Conservation (phyloP, 129 eudicot genomes). For the Rutidosis leptorrhynchoides region DNA sequence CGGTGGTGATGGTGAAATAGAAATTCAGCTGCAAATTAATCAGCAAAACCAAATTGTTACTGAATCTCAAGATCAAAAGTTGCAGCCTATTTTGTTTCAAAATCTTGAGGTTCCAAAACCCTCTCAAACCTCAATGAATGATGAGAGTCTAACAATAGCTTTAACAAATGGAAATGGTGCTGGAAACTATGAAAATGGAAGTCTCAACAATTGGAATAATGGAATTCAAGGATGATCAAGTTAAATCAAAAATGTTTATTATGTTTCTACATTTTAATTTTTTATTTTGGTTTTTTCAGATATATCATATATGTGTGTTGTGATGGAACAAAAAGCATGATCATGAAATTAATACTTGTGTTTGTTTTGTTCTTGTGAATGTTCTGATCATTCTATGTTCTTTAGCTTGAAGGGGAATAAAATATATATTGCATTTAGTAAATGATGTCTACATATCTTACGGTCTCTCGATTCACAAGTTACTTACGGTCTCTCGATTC, state of each 20-base stretch:
- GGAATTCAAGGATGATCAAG: slow-evolving; percentile 46
- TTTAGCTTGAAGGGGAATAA: slow-evolving; percentile 4
- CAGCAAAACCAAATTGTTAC: slow-evolving; percentile 8
- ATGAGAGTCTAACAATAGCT: slow-evolving; percentile 20
- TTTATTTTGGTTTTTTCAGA: not conserved
- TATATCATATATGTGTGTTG: no score
- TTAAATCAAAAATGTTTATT: not conserved
- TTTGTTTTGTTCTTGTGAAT: slow-evolving; percentile 6
- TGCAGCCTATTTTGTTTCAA: slow-evolving; percentile 58
- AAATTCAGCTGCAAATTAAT: slow-evolving; percentile 22
- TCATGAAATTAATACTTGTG: slow-evolving; percentile 6
- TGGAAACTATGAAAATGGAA: slow-evolving; percentile 36
- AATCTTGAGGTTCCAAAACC: slow-evolving; percentile 56
- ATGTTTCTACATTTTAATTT: slow-evolving; percentile 9
- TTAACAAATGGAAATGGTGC: slow-evolving; percentile 12
- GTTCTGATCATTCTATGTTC: slow-evolving; percentile 13
- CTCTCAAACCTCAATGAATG: slow-evolving; percentile 5
- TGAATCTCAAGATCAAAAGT: slow-evolving; percentile 29
- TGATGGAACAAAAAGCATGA: slow-evolving; percentile 4
- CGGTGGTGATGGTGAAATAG: slow-evolving; percentile 16
- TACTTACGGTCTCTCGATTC: no score
- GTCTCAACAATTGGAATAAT: slow-evolving; percentile 34
- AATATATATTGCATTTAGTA: not conserved
- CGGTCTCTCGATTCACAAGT: not conserved
- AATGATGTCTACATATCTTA: not conserved